Percentiles rank a stretch among this genome's conserved stretches.
Conservation (phyloP, 1,139 yeast species). For the Debaryomyces coudertii region DNA sequence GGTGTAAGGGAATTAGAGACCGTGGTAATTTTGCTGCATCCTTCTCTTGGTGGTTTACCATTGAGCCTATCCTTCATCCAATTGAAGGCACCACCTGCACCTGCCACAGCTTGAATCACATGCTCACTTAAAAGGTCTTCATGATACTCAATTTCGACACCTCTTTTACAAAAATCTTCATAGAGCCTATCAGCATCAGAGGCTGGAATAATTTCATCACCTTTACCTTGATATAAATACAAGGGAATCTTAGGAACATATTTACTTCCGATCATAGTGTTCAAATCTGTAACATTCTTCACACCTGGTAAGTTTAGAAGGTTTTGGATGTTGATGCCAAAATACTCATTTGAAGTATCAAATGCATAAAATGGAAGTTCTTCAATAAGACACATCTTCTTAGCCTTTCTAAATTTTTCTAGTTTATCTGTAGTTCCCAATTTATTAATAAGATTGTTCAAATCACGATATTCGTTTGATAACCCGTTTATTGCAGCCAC, state of each 20-base stretch:
- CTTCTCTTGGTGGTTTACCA: conserved; percentile 4
- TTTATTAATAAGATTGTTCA: conserved; percentile 11
- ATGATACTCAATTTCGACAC: conserved; percentile 11
- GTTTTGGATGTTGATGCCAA: conserved; percentile 3
- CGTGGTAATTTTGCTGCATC: conserved; percentile 8
- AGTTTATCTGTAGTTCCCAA: background rate
- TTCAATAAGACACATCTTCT: conserved; percentile 6
- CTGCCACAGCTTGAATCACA: conserved; percentile 15
- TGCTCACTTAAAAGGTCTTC: conserved; percentile 15
- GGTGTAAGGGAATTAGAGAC: background rate
- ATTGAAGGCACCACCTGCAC: conserved; percentile 15
- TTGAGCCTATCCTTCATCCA: conserved; percentile 13
- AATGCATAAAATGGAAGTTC: conserved; percentile 4
- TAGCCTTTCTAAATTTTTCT: conserved; percentile 5
- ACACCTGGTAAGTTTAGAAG: conserved; percentile 15
- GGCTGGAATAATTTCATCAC: conserved; percentile 24
- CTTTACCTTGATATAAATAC: conserved; percentile 22
- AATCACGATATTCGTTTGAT: conserved; percentile 29
- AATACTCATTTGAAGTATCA: background rate
- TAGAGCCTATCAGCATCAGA: conserved; percentile 11
- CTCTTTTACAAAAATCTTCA: conserved; percentile 11
- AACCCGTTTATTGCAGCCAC: conserved; percentile 31
- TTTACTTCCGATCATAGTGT: conserved; percentile 16
- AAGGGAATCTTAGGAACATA: conserved; percentile 24
- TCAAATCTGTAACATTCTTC: conserved; percentile 18